phyloP scores from a whole-genome alignment of 495 filamentous ascomycete genomes.

The Aspergillus baeticus region DNA sequence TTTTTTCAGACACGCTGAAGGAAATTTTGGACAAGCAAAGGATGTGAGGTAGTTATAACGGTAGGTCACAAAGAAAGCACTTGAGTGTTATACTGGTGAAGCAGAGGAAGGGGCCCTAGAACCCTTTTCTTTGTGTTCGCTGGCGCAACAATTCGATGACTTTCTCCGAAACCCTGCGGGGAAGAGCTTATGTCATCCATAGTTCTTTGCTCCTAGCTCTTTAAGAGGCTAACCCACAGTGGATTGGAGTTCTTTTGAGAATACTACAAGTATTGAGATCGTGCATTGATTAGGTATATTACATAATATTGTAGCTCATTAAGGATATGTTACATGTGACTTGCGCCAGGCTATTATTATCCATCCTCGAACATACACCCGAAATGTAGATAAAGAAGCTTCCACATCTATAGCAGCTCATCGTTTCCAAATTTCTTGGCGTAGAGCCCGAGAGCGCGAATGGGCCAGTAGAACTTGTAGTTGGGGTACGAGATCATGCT shows the following conservation, averaged over 20 bases:
- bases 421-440: constrained; percentile 71
- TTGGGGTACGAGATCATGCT: constrained; percentile 99
- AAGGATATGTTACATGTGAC: not conserved
- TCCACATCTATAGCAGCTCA: constrained; percentile 34
- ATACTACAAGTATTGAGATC: constrained; percentile 1
- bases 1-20: too few relatives aligned
- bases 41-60: not conserved
- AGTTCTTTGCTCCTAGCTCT: not conserved
- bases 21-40: not conserved
- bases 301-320: not conserved
- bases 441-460: constrained; percentile 90
- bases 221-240: too few relatives aligned
- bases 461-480: constrained; percentile 96
- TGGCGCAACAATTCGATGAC: not conserved
- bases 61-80: not conserved
- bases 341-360: not conserved
- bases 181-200: constrained; percentile 6
- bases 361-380: not conserved
- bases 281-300: not conserved
- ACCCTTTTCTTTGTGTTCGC: not conserved
- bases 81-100: not conserved
- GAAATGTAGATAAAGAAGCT: not conserved
- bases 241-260: not conserved
- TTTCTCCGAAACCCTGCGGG: constrained; percentile 8
- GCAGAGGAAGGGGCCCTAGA: not conserved